A percentile compares a stretch with the other conserved stretches of the same genome.
Evolutionary conservation across 2,329 filamentous ascomycete genomes (phyloP).

Genomic region (Madurella mycetomatis): DNA sequence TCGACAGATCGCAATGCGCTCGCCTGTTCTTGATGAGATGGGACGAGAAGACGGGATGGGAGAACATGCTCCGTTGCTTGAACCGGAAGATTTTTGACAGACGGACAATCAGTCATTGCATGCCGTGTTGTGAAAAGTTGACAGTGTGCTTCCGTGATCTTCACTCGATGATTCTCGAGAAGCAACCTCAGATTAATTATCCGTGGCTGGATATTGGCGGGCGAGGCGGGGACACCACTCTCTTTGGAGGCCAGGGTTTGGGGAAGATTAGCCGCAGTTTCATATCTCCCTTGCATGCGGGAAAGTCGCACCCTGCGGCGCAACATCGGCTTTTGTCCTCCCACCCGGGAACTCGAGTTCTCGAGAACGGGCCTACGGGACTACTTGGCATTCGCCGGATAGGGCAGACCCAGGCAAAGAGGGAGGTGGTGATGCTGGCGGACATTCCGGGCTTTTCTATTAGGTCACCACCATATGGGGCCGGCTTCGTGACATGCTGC

Average conservation of each 20-base stretch:
- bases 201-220: slow-evolving; percentile 19
- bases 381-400: background rate
- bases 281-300: slow-evolving; percentile 20
- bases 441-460: too few relatives aligned
- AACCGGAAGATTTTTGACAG: slow-evolving; percentile 16
- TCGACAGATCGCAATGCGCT: slow-evolving; percentile 19
- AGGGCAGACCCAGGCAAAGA: too few relatives aligned
- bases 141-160: slow-evolving; percentile 23
- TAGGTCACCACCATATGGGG: too few relatives aligned
- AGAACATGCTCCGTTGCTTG: slow-evolving; percentile 13
- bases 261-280: slow-evolving; percentile 30
- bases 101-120: slow-evolving; percentile 18
- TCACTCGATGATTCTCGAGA: slow-evolving; percentile 24
- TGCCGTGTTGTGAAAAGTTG: slow-evolving; percentile 11
- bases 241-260: slow-evolving; percentile 19
- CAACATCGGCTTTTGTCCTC: slow-evolving; percentile 22
- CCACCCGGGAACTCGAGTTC: slow-evolving; percentile 15
- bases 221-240: slow-evolving; percentile 8
- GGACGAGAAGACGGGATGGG: slow-evolving; percentile 14
- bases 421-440: too few relatives aligned
- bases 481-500: too few relatives aligned
- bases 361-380: background rate
- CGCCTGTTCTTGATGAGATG: slow-evolving; percentile 20
- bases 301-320: slow-evolving; percentile 16
- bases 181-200: slow-evolving; percentile 24